These are phyloP conservation scores for Candida xiaguanensis DNA, from an alignment of 805 yeast genomes.

Conservation along the genomic window DNA sequence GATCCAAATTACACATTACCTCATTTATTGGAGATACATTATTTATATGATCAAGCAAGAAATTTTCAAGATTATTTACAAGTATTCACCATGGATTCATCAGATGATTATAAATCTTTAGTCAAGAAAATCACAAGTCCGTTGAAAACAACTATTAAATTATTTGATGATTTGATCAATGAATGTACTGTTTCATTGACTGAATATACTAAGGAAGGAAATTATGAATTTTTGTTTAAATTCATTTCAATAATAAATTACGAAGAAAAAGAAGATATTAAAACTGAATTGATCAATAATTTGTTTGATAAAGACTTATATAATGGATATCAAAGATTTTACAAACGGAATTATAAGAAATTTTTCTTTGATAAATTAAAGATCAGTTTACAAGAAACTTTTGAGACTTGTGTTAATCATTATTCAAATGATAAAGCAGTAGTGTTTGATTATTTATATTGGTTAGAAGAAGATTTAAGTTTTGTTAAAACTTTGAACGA, in stretches of 20 bases:
- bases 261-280: slow-evolving; percentile 77
- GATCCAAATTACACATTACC: slow-evolving; percentile 44
- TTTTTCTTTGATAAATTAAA: slow-evolving; percentile 59
- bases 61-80: slow-evolving; percentile 76
- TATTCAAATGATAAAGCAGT: slow-evolving; percentile 48
- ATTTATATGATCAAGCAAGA: slow-evolving; percentile 61
- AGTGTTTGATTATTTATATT: slow-evolving; percentile 67
- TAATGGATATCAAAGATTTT: slow-evolving; percentile 21
- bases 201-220: slow-evolving; percentile 69
- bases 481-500: slow-evolving; percentile 57
- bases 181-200: slow-evolving; percentile 66
- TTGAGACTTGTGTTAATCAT: slow-evolving; percentile 58
- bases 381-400: slow-evolving; percentile 61
- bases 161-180: slow-evolving; percentile 61
- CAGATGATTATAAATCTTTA: slow-evolving; percentile 67
- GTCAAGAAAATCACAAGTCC: slow-evolving; percentile 55
- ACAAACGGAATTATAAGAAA: slow-evolving; percentile 56
- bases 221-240: slow-evolving; percentile 64
- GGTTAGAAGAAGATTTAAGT: slow-evolving; percentile 78
- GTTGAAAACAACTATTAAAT: slow-evolving; percentile 43
- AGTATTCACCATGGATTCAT: slow-evolving; percentile 41
- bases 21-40: slow-evolving; percentile 65
- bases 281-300: slow-evolving; percentile 31
- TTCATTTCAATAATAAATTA: slow-evolving; percentile 72
- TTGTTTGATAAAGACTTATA: slow-evolving; percentile 20